Evolutionary conservation across 2,329 filamentous ascomycete genomes (phyloP).

Genomic region (Mycosphaerella arachidis): DNA sequence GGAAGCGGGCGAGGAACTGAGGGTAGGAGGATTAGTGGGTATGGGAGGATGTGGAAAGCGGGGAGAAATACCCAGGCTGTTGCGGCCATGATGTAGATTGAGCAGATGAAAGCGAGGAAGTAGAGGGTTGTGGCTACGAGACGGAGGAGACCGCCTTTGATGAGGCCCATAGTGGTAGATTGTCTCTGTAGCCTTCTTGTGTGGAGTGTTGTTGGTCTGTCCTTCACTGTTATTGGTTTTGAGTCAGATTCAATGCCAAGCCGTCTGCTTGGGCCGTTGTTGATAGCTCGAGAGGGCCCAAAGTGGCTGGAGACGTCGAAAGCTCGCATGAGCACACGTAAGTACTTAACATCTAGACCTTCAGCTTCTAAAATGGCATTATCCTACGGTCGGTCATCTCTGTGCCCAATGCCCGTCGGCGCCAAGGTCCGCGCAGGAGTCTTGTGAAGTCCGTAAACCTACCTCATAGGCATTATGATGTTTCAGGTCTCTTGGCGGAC

Average conservation of each 20-base stretch:
- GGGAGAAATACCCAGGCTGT: not conserved
- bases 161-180: not conserved
- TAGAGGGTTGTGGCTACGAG: not conserved
- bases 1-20: not conserved
- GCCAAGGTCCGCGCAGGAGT: not conserved
- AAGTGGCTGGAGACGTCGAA: no score
- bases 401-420: not conserved
- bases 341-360: no score
- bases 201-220: not conserved
- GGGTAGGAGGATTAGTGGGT: not conserved
- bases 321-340: no score
- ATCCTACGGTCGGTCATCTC: not conserved
- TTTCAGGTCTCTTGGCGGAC: not conserved
- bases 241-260: not conserved
- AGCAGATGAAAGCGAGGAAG: constrained; percentile 2
- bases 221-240: not conserved
- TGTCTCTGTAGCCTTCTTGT: not conserved
- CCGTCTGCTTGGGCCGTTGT: no score
- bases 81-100: constrained; percentile 1
- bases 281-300: no score
- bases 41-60: not conserved
- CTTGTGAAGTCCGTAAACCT: not conserved
- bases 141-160: constrained; percentile 3
- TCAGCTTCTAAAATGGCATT: no score
- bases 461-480: not conserved